Conservation (phyloP, 2,329 filamentous ascomycete species). For the Alternaria sp. region DNA sequence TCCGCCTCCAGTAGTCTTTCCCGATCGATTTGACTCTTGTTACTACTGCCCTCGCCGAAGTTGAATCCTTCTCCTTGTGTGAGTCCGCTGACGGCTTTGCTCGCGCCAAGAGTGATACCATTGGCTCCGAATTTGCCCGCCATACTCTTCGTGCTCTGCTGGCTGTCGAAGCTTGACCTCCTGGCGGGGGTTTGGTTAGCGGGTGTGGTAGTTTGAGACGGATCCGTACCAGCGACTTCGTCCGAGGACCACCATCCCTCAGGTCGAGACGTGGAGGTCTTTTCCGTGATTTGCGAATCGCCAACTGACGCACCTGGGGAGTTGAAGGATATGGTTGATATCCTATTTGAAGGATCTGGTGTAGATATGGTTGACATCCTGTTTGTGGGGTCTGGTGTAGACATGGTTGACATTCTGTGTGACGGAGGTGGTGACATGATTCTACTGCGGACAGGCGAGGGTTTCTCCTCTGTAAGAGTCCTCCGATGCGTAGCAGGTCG, state of each 20-base stretch:
- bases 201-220: conserved; percentile 32
- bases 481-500: conserved; percentile 12
- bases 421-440: conserved; percentile 37
- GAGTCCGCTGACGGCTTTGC: conserved; percentile 45
- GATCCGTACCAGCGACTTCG: conserved; percentile 46
- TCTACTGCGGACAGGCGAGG: conserved; percentile 28
- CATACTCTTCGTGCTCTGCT: conserved; percentile 34
- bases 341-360: conserved; percentile 11
- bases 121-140: conserved; percentile 38
- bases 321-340: conserved; percentile 18
- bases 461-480: conserved; percentile 16
- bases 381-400: not conserved
- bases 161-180: conserved; percentile 39
- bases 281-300: conserved; percentile 41
- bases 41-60: conserved; percentile 3
- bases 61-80: conserved; percentile 27
- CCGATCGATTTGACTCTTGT: conserved; percentile 6
- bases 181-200: conserved; percentile 17
- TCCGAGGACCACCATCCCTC: conserved; percentile 54
- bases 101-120: conserved; percentile 47
- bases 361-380: conserved; percentile 16
- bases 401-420: conserved; percentile 18
- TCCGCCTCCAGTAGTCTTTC: conserved; percentile 10
- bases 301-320: conserved; percentile 35
- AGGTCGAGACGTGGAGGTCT: conserved; percentile 44